Conservation (phyloP, 495 filamentous ascomycete species). For the Apodospora peruviana region DNA sequence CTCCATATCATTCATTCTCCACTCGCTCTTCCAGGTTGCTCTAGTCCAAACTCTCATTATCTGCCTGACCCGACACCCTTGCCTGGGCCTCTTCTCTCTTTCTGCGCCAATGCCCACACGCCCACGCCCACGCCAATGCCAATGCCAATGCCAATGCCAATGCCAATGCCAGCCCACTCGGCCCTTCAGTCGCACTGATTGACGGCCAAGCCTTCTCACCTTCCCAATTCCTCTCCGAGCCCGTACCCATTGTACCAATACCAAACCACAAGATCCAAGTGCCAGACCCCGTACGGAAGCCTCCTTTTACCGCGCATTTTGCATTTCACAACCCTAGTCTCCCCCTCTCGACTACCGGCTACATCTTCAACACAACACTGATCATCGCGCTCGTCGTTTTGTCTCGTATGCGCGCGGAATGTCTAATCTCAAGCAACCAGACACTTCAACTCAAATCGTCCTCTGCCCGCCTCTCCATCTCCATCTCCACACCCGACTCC, state of each 20-base stretch:
- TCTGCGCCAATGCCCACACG: background rate
- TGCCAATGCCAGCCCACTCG: conserved; percentile 1
- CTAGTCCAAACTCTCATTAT: conserved; percentile 1
- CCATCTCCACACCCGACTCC: conserved; percentile 3
- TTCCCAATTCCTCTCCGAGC: conserved; percentile 8
- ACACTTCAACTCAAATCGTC: too few relatives aligned
- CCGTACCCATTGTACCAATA: background rate
- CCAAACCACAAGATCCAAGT: background rate
- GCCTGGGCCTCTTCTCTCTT: background rate
- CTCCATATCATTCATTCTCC: background rate
- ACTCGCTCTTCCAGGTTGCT: background rate
- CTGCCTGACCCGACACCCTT: background rate
- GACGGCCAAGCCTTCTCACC: conserved; percentile 15
- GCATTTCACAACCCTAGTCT: conserved; percentile 1
- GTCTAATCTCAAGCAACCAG: conserved; percentile 16
- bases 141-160: conserved; percentile 2
- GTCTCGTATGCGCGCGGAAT: conserved; percentile 13
- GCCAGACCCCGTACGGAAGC: conserved; percentile 5
- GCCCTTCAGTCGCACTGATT: conserved; percentile 15
- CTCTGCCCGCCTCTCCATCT: conserved; percentile 7
- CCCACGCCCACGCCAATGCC: background rate
- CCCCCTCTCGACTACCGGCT: background rate
- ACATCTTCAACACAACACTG: conserved; percentile 2
- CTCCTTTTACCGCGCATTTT: conserved; percentile 12
- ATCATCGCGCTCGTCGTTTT: conserved; percentile 1